Evolutionary conservation across 371 early-diverging fungal genomes (phyloP), one percentile per base, ranked within the genome.

Genomic region (Fennellomyces sp.): DNA sequence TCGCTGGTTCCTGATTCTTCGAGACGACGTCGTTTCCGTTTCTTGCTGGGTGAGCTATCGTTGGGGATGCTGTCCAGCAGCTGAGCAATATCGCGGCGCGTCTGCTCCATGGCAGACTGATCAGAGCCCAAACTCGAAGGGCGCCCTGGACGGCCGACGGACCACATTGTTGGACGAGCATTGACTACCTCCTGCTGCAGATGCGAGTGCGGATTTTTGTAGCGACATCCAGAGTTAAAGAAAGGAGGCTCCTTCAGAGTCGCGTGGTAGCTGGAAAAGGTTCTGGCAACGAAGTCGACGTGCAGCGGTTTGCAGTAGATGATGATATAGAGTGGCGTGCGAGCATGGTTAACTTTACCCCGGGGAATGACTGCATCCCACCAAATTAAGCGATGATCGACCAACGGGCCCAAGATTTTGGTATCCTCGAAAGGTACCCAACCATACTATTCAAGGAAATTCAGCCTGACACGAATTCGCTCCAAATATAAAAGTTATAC

Each of bases 381-480:
- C 81, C 81, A 80, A 19, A 75, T 65, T 36, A 73, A 26, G 3
- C 58, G 49, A 26, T 60, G 54, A 11, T 80, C 78, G 3, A 66
- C 67, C 11, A 80, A 52, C 1, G 81, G 81, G 0, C 81, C 81
- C n/a, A 80, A 54, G 15, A 77, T 53, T 30, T 63, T 65, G 8
- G 81, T 80, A 25, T 73, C 73, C 41, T 70, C 64, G 61, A 77
- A 80, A 8, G 78, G 77, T 1, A 77, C 65, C 81, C 81, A 80
- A 5, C 81, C 81, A 48, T 63, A 71, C 76, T 75, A 67, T 7
- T n/a, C n/a, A 21, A 45, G 8, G 45, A 21, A 5, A 45, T 45
- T 1, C n/a, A 41, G 8, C 6, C 41, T 13, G 8, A 41, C 35
- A 41, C 41, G n/a, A 17, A 19, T n/a, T n/a, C n/a, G 41, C n/a